Conservation (phyloP, 176 grass and related monocot species). For the Themeda triandra region DNA sequence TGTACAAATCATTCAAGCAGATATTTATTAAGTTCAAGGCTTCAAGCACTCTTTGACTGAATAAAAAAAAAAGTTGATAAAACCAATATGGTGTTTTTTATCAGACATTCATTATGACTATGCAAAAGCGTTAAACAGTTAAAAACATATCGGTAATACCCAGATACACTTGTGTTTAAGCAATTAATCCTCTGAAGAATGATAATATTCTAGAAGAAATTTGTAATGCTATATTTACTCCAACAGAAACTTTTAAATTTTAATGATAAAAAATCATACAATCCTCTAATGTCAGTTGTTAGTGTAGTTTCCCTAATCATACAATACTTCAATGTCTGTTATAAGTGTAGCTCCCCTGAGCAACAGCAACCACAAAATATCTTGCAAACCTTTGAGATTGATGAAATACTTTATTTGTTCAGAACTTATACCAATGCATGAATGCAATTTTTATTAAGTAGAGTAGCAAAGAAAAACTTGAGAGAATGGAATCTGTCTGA, state of each 20-base stretch:
- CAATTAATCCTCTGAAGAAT: background rate
- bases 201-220: background rate
- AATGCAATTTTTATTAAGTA: background rate
- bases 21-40: background rate
- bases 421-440: background rate
- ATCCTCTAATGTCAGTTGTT: background rate
- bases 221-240: background rate
- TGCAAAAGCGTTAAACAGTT: background rate
- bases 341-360: background rate
- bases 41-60: background rate
- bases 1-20: background rate
- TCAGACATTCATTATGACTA: background rate
- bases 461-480: background rate
- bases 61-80: background rate
- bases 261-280: background rate
- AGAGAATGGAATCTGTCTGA: background rate
- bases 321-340: background rate
- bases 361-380: background rate
- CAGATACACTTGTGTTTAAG: background rate
- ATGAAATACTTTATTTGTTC: constrained; percentile 9
- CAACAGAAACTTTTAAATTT: background rate
- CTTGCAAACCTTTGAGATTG: background rate
- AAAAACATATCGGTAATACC: background rate
- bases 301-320: background rate
- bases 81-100: background rate